These are phyloP conservation scores for Leonotis leonurus DNA, from an alignment of 257 asterid species.

Conservation along the genomic window DNA sequence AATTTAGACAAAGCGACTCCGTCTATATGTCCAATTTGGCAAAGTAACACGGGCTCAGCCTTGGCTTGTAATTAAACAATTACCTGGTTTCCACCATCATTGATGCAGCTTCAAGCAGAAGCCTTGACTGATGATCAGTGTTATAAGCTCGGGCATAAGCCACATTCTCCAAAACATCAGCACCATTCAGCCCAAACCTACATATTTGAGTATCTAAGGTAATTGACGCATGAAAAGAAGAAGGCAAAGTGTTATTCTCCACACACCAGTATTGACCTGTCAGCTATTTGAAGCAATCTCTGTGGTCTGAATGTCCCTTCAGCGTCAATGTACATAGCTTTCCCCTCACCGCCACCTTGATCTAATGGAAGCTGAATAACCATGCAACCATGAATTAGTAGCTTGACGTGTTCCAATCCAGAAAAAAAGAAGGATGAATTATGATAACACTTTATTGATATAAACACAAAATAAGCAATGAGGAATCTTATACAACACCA, in stretches of 20 bases:
- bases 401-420: neutral
- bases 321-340: slow-evolving; percentile 97
- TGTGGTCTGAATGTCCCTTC: slow-evolving; percentile 99
- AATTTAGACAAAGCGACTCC: too few relatives aligned
- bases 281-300: slow-evolving; percentile 91
- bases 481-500: too few relatives aligned
- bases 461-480: too few relatives aligned
- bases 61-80: too few relatives aligned
- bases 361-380: slow-evolving; percentile 77
- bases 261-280: slow-evolving; percentile 46
- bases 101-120: slow-evolving; percentile 93
- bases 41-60: too few relatives aligned
- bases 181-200: slow-evolving; percentile 89
- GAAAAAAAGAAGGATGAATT: neutral
- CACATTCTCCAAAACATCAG: slow-evolving; percentile 94
- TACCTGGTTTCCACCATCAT: slow-evolving; percentile 98
- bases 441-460: neutral
- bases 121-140: slow-evolving; percentile 97
- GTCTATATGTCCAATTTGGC: too few relatives aligned
- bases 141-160: slow-evolving; percentile 98
- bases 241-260: neutral
- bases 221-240: slow-evolving; percentile 5
- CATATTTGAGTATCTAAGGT: neutral
- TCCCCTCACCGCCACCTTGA: slow-evolving; percentile 98
- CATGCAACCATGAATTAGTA: neutral